Evolutionary conservation across 192 early-diverging fungal genomes (phyloP), one percentile per base, ranked within the genome.

Genomic region (Linnemannia elongata): DNA sequence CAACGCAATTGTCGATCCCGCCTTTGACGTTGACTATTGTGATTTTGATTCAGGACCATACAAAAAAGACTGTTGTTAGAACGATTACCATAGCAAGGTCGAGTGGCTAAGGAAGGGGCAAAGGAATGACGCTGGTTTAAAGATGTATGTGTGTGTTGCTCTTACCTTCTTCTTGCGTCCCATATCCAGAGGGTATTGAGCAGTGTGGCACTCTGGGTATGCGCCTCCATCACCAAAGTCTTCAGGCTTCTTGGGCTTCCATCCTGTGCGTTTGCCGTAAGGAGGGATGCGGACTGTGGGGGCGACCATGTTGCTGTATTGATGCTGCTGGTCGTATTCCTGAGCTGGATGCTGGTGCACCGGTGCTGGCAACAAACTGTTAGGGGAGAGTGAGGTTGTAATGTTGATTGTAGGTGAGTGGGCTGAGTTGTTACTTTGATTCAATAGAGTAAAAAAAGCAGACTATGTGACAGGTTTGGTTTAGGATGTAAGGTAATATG

Each of bases 191-290:
- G 99, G 99, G 78, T 98, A 99, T 88, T 99, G 99, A 6, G 94
- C 93, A 66, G 96, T 89, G 81, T 94, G 94, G 76, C 98, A 95
- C 89, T 99, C 99, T 36, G 99, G 99, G 82, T 95, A 99, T 1
- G 99, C 97, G 44, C 99, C 99, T 45, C 99, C 99, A 90, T 98
- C 97, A 75, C 96, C 97, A 94, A 96, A 99, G 84, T 99, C 98
- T 69, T 94, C 92, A 35, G 90, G 83, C 22, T 92, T 93, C 77
- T 94, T 93, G 76, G 98, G 98, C 74, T 93, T 92, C 89, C 93
- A 99, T 45, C 92, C 94, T 57, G 90, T 52, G 66, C 98, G 95
- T 69, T 94, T 82, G 20, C 98, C 96, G 76, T 98, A 97, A 30
- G 94, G 91, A 8, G 98, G 98, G 41, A 87, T 87, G 72, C 76